Conservation (phyloP, 2,329 filamentous ascomycete species). For the Botrytis fragariae region DNA sequence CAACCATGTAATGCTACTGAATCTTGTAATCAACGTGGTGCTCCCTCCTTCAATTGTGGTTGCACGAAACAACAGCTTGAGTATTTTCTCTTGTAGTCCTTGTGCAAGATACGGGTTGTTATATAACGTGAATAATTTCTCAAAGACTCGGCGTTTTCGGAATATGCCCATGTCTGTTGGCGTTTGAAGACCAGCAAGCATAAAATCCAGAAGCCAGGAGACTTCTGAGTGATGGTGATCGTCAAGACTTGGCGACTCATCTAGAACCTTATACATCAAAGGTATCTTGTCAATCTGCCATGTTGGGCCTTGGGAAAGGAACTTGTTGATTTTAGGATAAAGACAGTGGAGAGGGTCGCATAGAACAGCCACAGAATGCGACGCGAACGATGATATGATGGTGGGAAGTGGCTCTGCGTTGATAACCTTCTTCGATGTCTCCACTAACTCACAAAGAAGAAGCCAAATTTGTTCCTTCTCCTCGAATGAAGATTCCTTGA, state of each 20-base stretch:
- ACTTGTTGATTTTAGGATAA: conserved; percentile 83
- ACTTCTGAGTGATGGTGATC: conserved; percentile 71
- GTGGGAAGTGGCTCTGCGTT: conserved; percentile 63
- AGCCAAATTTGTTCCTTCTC: conserved; percentile 79
- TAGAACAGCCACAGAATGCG: conserved; percentile 66
- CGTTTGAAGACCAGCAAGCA: conserved; percentile 65
- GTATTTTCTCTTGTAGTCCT: conserved; percentile 53
- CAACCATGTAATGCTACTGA: conserved; percentile 73
- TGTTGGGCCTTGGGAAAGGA: conserved; percentile 71
- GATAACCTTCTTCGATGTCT: conserved; percentile 62
- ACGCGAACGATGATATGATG: conserved; percentile 72
- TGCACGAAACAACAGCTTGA: conserved; percentile 64
- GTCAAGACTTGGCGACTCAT: conserved; percentile 67
- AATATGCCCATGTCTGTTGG: conserved; percentile 58
- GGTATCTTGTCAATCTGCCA: conserved; percentile 76
- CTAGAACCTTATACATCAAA: conserved; percentile 61
- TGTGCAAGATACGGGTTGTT: conserved; percentile 61
- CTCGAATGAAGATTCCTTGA: conserved; percentile 67
- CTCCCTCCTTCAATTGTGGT: conserved; percentile 68
- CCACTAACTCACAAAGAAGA: conserved; percentile 73
- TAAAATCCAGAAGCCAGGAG: conserved; percentile 69
- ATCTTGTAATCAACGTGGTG: conserved; percentile 75
- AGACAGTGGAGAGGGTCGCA: conserved; percentile 75
- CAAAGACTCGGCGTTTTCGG: conserved; percentile 65
- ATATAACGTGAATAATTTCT: conserved; percentile 69